Base-by-base conservation (phyloP, 2,329 filamentous ascomycete species). In the Aspergillus chevalieri region DNA sequence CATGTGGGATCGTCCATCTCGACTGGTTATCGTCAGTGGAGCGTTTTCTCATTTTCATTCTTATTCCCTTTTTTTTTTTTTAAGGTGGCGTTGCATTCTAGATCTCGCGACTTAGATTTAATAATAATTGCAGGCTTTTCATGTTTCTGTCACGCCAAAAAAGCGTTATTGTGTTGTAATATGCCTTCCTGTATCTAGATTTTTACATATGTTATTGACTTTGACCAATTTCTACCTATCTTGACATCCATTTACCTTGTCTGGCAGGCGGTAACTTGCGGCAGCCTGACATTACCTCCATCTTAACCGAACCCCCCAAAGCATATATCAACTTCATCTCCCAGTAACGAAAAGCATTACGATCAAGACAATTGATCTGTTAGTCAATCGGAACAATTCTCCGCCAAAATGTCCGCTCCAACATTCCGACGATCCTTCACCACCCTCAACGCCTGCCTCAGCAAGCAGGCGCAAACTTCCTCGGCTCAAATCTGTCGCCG, bases 251-350 rank as follows among this genome's bases (percentile, higher is more conserved):
- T 42, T 24, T 22, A 14, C 9, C 7, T 22, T 14, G 2, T 14
- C 2, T 14, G 48, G 50, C 34, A 60, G 44, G 55, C 53, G 58
- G 58, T 59, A 22, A 49, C 38, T 14, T 1, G 8, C n/a, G 52
- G 48, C 54, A 59, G 33, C 47, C 46, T 60, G 55, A 60, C 58
- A 59, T 60, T 54, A 59, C 56, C 24, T n/a, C 6, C 28, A 49
- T 47, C 43, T 24, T 15, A 19, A 41, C 38, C 17, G 38, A 41
- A 10, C 9, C 17, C 38, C 19, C 38, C 10, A 41, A 41, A 41
- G 38, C 17, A 19, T 41, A 22, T 41, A 41, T 14, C 38, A 41
- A 41, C 38, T 10, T 22, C 38, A 41, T 3, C 17, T 41, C 15
- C 10, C 17, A 19, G 3, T 17, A 21, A 15, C 38, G 7, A 19